Evolutionary conservation across 2,329 filamentous ascomycete species (phyloP), one percentile per base, ranked within the genome.

Genomic region (Diaporthe amygdali): DNA sequence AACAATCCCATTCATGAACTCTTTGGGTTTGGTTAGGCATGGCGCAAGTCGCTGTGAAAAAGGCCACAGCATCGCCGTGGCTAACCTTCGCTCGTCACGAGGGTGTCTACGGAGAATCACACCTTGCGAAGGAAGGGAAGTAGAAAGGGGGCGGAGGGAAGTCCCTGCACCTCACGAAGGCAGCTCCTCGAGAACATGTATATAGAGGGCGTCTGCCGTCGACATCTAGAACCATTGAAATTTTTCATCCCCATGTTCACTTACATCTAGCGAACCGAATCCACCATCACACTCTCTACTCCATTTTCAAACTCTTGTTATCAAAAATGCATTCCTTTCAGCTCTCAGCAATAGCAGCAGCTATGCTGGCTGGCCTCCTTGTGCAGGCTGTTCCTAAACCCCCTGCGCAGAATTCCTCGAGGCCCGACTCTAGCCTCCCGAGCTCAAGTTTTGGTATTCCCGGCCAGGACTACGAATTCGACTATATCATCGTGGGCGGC

Each of bases 391-490:
- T n/a, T 39, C 61, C 61, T 39, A n/a, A 22, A 39, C 52, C 52
- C 17, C n/a, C 34, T 6, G 12, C 3, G 15, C 61, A 66, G 25
- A 49, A 66, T 30, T 41, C 34, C 37, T 39, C 54, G 25, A 15
- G 34, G 34, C 10, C 54, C 10, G 34, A 56, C 10, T 8, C 0
- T 0, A 14, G 34, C 7, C 66, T 68, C 34, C 34, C 55, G 20
- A 52, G 66, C 17, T 22, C 51, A 6, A 41, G 25, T 15, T 70
- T 70, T 37, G 68, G 68, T 2, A 59, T 70, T 3, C 51, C 59
- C 2, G 68, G 61, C 3, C 32, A 56, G 6, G 41, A 44, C 12
- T 56, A 49, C 22, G 51, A 56, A 7, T 86, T 83, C 78, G 68
- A 70, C 55, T 71, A 71, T 39, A 44, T 71, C 9, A 25, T 71